Conservation (phyloP, 805 yeast genomes). For the Blastobotrys chiropterorum region DNA sequence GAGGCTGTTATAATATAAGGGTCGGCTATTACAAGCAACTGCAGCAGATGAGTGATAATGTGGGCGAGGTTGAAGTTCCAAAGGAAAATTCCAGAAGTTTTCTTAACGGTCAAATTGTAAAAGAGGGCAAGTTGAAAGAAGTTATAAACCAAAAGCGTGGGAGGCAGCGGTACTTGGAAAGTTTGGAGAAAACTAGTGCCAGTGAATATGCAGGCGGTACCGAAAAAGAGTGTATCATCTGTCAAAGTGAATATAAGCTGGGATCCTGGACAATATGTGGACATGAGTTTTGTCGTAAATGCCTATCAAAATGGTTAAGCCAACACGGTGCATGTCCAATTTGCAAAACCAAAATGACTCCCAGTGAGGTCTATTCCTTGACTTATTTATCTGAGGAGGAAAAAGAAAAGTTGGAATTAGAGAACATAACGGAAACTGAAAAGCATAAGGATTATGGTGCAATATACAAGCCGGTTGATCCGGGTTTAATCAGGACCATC, state of each 20-base stretch:
- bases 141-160: conserved; percentile 18
- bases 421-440: conserved; percentile 31
- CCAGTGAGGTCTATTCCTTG: conserved; percentile 59
- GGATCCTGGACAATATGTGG: conserved; percentile 90
- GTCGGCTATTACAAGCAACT: conserved; percentile 77
- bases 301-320: conserved; percentile 69
- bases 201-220: conserved; percentile 19
- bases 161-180: conserved; percentile 42
- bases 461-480: neutral
- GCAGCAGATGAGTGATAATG: conserved; percentile 81
- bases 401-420: conserved; percentile 18
- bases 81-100: conserved; percentile 22
- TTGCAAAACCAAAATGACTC: conserved; percentile 54
- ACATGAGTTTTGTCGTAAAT: conserved; percentile 80
- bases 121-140: conserved; percentile 13
- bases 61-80: conserved; percentile 43
- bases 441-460: conserved; percentile 20
- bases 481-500: neutral
- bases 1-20: conserved; percentile 70
- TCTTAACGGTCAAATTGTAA: conserved; percentile 20
- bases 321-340: conserved; percentile 64
- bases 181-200: conserved; percentile 31
- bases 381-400: conserved; percentile 46
- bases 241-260: conserved; percentile 58
- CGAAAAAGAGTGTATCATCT: conserved; percentile 62